Evolutionary conservation across 2,329 filamentous ascomycete genomes (phyloP).

Genomic region (Ophiostoma quercus): DNA sequence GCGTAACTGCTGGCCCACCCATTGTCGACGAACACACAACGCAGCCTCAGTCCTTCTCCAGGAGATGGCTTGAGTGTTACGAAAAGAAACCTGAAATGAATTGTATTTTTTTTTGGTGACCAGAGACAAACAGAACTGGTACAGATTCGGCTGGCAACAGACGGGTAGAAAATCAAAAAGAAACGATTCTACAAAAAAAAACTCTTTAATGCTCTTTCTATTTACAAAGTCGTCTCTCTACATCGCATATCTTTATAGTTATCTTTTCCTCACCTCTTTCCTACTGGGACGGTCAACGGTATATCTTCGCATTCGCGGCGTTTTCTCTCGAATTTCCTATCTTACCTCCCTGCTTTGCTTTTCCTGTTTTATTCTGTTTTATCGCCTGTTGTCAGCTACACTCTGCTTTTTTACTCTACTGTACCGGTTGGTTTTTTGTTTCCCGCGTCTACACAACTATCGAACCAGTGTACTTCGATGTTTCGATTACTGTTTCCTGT

Average conservation of each 20-base stretch:
- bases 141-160: slow-evolving; percentile 32
- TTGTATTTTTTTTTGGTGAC: background rate
- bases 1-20: background rate
- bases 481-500: background rate
- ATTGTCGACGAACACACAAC: background rate
- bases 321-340: slow-evolving; percentile 27
- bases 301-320: slow-evolving; percentile 30
- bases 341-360: slow-evolving; percentile 28
- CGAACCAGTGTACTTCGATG: background rate
- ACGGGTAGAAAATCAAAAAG: slow-evolving; percentile 28
- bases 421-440: slow-evolving; percentile 26
- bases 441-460: slow-evolving; percentile 5
- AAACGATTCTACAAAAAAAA: slow-evolving; percentile 29
- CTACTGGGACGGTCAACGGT: slow-evolving; percentile 22
- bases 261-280: slow-evolving; percentile 22
- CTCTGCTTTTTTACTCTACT: slow-evolving; percentile 25
- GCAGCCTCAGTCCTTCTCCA: background rate
- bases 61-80: background rate
- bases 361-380: slow-evolving; percentile 28
- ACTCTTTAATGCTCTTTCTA: slow-evolving; percentile 15
- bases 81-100: background rate
- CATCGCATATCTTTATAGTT: slow-evolving; percentile 15
- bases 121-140: slow-evolving; percentile 29
- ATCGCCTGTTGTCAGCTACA: background rate
- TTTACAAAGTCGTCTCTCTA: background rate